phyloP scores from a whole-genome alignment of 176 grass and related monocot genomes.

The Bothriochloa decipiens region DNA sequence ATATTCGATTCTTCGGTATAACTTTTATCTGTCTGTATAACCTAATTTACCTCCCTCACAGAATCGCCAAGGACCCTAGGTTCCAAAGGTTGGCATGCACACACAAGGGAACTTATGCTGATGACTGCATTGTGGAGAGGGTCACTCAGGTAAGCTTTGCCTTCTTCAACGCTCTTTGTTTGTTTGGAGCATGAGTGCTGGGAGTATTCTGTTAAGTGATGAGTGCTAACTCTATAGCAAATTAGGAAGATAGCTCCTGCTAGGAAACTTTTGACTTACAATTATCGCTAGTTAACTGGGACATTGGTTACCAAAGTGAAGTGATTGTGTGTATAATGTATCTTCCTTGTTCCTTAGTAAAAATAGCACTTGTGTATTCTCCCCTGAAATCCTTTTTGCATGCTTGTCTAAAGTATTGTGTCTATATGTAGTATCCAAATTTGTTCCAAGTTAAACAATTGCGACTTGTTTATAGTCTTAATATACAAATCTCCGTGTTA shows the following conservation, averaged over 20 bases:
- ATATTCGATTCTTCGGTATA: neutral
- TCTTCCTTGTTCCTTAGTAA: neutral
- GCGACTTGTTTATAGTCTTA: neutral
- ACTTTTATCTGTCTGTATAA: constrained; percentile 31
- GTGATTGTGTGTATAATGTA: neutral
- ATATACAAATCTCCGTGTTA: no score
- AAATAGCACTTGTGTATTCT: neutral
- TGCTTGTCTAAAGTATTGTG: neutral
- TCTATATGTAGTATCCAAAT: neutral
- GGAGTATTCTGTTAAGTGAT: constrained; percentile 4
- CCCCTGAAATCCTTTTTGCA: neutral
- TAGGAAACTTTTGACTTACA: neutral
- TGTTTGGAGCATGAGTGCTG: no score
- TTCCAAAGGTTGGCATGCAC: constrained; percentile 95
- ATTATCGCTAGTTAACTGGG: neutral
- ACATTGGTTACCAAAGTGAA: neutral
- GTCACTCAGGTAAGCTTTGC: constrained; percentile 75
- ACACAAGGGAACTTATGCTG: constrained; percentile 96
- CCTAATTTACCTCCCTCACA: constrained; percentile 30
- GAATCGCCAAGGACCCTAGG: constrained; percentile 93
- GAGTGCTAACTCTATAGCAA: neutral
- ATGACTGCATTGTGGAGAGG: constrained; percentile 95
- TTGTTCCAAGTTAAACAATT: neutral
- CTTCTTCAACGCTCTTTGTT: no score
- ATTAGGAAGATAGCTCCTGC: neutral